Conservation (phyloP, 2,329 filamentous ascomycete genomes). For the Ophioceras dolichostomum region DNA sequence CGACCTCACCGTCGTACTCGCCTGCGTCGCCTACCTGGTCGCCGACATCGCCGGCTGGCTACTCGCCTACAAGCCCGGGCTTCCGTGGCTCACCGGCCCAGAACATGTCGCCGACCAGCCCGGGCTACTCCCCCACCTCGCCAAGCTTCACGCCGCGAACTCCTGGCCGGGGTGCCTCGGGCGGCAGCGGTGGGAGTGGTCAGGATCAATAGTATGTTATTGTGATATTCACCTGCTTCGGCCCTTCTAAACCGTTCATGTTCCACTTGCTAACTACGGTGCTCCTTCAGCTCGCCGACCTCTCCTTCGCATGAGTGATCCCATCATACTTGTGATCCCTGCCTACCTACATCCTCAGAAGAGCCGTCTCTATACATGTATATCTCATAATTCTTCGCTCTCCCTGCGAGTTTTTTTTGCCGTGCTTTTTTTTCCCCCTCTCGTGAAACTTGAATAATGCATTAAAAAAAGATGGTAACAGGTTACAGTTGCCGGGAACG, state of each 20-base stretch:
- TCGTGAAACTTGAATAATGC: no score
- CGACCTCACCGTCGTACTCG: constrained; percentile 49
- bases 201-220: constrained; percentile 28
- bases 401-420: no score
- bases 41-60: constrained; percentile 53
- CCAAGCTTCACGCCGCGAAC: constrained; percentile 31
- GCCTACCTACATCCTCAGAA: no score
- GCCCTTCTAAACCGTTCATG: neutral
- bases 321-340: no score
- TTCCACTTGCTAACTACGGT: neutral
- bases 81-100: constrained; percentile 43
- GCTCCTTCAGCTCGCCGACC: constrained; percentile 19
- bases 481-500: no score
- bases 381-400: no score
- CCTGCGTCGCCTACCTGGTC: constrained; percentile 69
- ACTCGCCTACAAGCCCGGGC: constrained; percentile 51
- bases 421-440: no score
- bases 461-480: no score
- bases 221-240: constrained; percentile 1
- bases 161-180: constrained; percentile 22
- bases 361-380: no score
- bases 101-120: constrained; percentile 51
- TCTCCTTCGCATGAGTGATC: constrained; percentile 24
- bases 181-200: no score
- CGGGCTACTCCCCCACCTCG: constrained; percentile 60